Percentiles rank a stretch among this genome's conserved stretches.
phyloP scores from a whole-genome alignment of 2,329 filamentous ascomycete genomes.

The Aspergillus vadensis region DNA sequence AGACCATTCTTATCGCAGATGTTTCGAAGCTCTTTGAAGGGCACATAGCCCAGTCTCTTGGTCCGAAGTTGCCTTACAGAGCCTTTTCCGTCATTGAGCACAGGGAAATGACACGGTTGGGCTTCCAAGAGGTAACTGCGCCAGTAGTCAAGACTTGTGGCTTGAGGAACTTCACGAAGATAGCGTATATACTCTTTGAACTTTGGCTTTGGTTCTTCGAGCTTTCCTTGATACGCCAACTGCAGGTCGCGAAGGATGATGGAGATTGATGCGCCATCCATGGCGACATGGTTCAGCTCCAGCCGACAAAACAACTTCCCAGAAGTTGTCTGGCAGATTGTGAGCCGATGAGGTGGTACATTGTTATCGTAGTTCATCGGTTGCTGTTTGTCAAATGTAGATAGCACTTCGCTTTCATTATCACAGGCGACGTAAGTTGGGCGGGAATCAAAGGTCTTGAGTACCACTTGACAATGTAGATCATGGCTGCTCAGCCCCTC shows the following conservation, averaged over 20 bases:
- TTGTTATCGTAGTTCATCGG: slow-evolving; percentile 29
- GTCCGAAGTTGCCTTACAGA: slow-evolving; percentile 31
- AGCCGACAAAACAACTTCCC: slow-evolving; percentile 48
- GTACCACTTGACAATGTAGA: slow-evolving; percentile 39
- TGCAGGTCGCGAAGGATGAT: slow-evolving; percentile 52
- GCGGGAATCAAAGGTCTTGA: slow-evolving; percentile 32
- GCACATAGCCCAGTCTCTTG: slow-evolving; percentile 32
- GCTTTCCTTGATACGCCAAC: slow-evolving; percentile 48
- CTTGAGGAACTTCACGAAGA: slow-evolving; percentile 28
- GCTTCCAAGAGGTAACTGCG: slow-evolving; percentile 36
- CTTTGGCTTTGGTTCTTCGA: slow-evolving; percentile 38
- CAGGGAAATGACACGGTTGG: slow-evolving; percentile 41
- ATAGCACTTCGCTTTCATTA: slow-evolving; percentile 32
- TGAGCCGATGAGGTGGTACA: slow-evolving; percentile 49
- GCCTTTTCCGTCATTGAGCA: slow-evolving; percentile 33
- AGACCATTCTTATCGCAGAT: slow-evolving; percentile 48
- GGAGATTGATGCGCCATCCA: slow-evolving; percentile 55
- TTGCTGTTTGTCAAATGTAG: slow-evolving; percentile 31
- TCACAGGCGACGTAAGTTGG: slow-evolving; percentile 35
- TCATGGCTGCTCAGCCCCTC: slow-evolving; percentile 35
- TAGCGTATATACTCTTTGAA: slow-evolving; percentile 42
- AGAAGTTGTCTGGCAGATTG: slow-evolving; percentile 45
- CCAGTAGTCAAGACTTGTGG: slow-evolving; percentile 41
- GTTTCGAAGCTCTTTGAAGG: slow-evolving; percentile 34
- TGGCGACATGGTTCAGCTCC: slow-evolving; percentile 55